Percentiles rank a stretch among this genome's conserved stretches.
phyloP scores from a whole-genome alignment of 441 rosid species.

The Aquilaria agallochum region DNA sequence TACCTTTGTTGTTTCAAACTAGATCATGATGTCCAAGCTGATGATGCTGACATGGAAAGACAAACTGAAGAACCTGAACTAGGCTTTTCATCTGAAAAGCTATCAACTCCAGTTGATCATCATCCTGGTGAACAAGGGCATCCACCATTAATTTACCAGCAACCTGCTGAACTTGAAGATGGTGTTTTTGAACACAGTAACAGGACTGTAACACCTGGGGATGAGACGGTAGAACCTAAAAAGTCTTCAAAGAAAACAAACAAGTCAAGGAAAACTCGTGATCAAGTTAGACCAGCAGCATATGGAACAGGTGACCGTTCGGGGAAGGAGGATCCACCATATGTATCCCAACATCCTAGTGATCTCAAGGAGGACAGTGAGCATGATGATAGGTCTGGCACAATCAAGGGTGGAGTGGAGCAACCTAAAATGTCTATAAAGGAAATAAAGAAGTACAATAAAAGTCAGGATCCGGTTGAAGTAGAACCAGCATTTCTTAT shows the following conservation, averaged over 20 bases:
- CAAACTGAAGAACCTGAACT: slow-evolving; percentile 13
- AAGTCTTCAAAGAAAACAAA: slow-evolving; percentile 35
- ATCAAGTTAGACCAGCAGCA: slow-evolving; percentile 6
- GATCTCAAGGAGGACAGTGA: no score
- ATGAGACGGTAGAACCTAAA: slow-evolving; percentile 13
- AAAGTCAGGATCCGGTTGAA: slow-evolving; percentile 17
- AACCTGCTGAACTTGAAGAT: slow-evolving; percentile 12
- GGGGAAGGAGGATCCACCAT: no score
- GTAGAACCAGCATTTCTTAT: neutral
- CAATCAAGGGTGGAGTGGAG: neutral
- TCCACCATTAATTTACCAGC: slow-evolving; percentile 8
- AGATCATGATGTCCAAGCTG: slow-evolving; percentile 19
- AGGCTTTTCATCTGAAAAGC: slow-evolving; percentile 7
- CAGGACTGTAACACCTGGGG: slow-evolving; percentile 17
- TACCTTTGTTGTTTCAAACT: slow-evolving; percentile 11
- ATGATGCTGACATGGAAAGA: slow-evolving; percentile 19
- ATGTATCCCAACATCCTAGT: no score
- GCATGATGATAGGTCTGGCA: no score
- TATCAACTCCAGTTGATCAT: slow-evolving; percentile 10
- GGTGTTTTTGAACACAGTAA: slow-evolving; percentile 13
- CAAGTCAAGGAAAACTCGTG: slow-evolving; percentile 31
- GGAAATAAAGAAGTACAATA: slow-evolving; percentile 41
- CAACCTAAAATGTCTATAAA: slow-evolving; percentile 22
- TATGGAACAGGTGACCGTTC: neutral
- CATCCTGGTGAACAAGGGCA: slow-evolving; percentile 9